A percentile compares a stretch with the other conserved stretches of the same genome.
phyloP scores from a whole-genome alignment of 192 early-diverging fungal species.

The Linnemannia elongata region DNA sequence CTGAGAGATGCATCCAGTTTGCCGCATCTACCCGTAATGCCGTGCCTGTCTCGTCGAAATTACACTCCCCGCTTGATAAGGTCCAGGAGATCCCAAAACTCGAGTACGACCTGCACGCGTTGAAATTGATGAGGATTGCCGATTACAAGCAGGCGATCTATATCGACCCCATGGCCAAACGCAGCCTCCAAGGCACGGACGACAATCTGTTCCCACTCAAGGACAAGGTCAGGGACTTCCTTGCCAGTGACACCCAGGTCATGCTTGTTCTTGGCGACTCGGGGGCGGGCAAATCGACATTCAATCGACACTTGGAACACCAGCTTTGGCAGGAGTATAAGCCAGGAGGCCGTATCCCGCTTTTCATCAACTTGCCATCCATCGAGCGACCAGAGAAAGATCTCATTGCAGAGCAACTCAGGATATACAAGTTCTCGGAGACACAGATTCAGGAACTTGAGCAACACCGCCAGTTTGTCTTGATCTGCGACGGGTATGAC shows the following conservation, averaged over 20 bases:
- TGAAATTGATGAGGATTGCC: not conserved
- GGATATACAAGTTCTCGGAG: not conserved
- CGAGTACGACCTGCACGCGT: not conserved
- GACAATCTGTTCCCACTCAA: not conserved
- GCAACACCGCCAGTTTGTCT: not conserved
- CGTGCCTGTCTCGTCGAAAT: too few species aligned
- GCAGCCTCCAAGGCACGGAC: not conserved
- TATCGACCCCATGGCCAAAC: not conserved
- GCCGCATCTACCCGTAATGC: too few species aligned
- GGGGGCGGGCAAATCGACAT: constrained; percentile 20
- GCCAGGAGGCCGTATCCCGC: not conserved
- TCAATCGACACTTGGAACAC: constrained; percentile 12
- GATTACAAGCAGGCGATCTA: not conserved
- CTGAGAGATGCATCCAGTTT: too few species aligned
- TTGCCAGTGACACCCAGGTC: constrained; percentile 10
- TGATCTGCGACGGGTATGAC: constrained; percentile 17
- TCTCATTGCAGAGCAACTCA: not conserved
- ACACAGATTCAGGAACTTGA: not conserved
- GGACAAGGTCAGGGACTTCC: not conserved
- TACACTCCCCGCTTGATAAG: too few species aligned
- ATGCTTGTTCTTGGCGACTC: not conserved
- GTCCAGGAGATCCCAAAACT: not conserved
- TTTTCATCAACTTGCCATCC: constrained; percentile 14
- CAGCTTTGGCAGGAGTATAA: not conserved
- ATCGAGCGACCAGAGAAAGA: not conserved